Conservation (phyloP, 2,329 filamentous ascomycete genomes). For the Elsinoe perseae region DNA sequence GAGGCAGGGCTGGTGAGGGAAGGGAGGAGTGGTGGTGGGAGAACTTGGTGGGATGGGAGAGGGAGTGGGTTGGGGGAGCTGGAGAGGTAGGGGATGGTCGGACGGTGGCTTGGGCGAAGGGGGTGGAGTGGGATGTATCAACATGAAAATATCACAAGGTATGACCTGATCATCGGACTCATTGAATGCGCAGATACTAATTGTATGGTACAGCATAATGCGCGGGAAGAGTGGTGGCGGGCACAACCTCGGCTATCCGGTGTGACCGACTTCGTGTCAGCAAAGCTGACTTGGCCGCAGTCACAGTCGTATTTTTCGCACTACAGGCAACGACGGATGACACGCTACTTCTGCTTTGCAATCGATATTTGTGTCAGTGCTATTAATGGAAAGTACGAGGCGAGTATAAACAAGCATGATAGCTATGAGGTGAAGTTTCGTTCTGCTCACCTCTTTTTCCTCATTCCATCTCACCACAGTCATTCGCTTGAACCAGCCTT, state of each 20-base stretch:
- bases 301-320: neutral
- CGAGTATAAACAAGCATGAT: neutral
- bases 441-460: neutral
- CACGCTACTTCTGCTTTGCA: neutral
- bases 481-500: neutral
- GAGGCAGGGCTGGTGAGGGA: slow-evolving; percentile 14
- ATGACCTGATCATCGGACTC: neutral
- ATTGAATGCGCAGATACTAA: neutral
- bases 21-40: slow-evolving; percentile 10
- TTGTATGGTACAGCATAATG: neutral
- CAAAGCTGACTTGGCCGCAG: neutral
- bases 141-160: neutral
- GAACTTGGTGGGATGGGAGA: slow-evolving; percentile 11
- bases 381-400: slow-evolving; percentile 7
- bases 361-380: neutral
- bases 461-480: slow-evolving; percentile 5
- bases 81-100: neutral
- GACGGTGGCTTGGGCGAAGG: neutral
- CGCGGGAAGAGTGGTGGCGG: neutral
- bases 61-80: slow-evolving; percentile 4
- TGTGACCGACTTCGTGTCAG: neutral
- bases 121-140: neutral
- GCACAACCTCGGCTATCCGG: neutral
- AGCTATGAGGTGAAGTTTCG: neutral
- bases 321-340: neutral